Conservation (phyloP, 768 basidiomycete genomes). For the Pleurotus tuoliensis region DNA sequence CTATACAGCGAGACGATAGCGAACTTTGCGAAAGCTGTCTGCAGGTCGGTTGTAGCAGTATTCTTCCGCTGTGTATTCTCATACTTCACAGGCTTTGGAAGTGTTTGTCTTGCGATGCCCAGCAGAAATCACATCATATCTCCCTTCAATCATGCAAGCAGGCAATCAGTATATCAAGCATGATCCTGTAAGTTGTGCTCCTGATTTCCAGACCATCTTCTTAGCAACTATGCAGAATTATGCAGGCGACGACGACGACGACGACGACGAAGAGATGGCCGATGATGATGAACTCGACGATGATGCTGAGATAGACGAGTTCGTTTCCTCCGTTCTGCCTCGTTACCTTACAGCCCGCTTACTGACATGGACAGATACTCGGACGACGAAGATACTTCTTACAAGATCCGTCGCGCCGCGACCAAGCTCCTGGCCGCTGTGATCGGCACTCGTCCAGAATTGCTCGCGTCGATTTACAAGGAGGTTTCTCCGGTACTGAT, state of each 20-base stretch:
- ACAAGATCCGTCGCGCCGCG: too few relatives aligned
- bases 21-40: conserved; percentile 79
- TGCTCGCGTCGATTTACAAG: too few relatives aligned
- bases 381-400: too few relatives aligned
- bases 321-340: conserved; percentile 20
- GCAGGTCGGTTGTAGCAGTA: conserved; percentile 43
- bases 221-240: conserved; percentile 37
- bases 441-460: too few relatives aligned
- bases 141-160: conserved; percentile 62
- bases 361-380: conserved; percentile 60
- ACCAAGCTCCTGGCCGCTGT: too few relatives aligned
- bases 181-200: conserved; percentile 68
- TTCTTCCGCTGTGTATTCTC: conserved; percentile 2
- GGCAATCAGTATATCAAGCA: conserved; percentile 83
- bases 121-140: conserved; percentile 70
- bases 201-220: not conserved
- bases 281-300: conserved; percentile 77
- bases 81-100: conserved; percentile 67
- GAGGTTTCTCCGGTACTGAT: too few relatives aligned
- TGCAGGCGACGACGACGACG: conserved; percentile 40
- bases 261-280: conserved; percentile 51
- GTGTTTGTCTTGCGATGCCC: conserved; percentile 81
- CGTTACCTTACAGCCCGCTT: too few relatives aligned
- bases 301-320: conserved; percentile 80
- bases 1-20: conserved; percentile 72